Evolutionary conservation across 2,329 filamentous ascomycete genomes (phyloP).

Genomic region (Gnomoniopsis smithogilvyi): DNA sequence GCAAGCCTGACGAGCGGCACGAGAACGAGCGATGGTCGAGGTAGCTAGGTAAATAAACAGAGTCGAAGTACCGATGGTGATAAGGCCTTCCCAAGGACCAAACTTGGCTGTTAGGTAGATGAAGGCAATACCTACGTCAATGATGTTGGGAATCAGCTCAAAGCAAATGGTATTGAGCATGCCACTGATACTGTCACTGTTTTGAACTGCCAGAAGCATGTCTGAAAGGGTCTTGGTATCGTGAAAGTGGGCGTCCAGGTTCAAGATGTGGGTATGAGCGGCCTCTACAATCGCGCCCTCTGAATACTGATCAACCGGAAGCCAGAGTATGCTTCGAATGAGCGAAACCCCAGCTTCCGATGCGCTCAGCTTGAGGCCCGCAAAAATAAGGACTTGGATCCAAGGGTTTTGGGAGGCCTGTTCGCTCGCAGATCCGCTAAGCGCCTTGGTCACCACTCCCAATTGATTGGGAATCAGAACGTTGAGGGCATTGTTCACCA

Average conservation of each 20-base stretch:
- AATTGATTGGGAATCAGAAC: slow-evolving; percentile 78
- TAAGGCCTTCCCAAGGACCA: slow-evolving; percentile 60
- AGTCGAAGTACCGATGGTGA: slow-evolving; percentile 55
- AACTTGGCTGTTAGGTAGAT: slow-evolving; percentile 57
- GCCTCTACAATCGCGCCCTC: slow-evolving; percentile 51
- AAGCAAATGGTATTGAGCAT: slow-evolving; percentile 58
- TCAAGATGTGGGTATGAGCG: slow-evolving; percentile 58
- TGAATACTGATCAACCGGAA: slow-evolving; percentile 56
- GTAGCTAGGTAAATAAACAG: slow-evolving; percentile 54
- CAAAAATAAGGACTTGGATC: slow-evolving; percentile 51
- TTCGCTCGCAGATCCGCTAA: slow-evolving; percentile 40
- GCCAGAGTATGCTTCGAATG: slow-evolving; percentile 53
- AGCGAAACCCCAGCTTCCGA: slow-evolving; percentile 55
- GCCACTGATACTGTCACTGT: slow-evolving; percentile 50
- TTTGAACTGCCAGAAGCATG: slow-evolving; percentile 54
- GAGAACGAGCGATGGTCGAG: slow-evolving; percentile 48
- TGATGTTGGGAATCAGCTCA: slow-evolving; percentile 55
- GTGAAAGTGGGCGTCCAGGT: slow-evolving; percentile 59
- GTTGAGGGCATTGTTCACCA: slow-evolving; percentile 70
- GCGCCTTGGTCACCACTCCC: slow-evolving; percentile 71
- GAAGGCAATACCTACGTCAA: slow-evolving; percentile 58
- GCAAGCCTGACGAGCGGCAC: slow-evolving; percentile 46
- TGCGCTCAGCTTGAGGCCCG: slow-evolving; percentile 46
- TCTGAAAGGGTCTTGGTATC: slow-evolving; percentile 59
- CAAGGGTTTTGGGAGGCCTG: slow-evolving; percentile 44